Percentiles rank a stretch among this genome's conserved stretches.
phyloP scores from a whole-genome alignment of 805 yeast species.

The Diddensiella transvaalensis region DNA sequence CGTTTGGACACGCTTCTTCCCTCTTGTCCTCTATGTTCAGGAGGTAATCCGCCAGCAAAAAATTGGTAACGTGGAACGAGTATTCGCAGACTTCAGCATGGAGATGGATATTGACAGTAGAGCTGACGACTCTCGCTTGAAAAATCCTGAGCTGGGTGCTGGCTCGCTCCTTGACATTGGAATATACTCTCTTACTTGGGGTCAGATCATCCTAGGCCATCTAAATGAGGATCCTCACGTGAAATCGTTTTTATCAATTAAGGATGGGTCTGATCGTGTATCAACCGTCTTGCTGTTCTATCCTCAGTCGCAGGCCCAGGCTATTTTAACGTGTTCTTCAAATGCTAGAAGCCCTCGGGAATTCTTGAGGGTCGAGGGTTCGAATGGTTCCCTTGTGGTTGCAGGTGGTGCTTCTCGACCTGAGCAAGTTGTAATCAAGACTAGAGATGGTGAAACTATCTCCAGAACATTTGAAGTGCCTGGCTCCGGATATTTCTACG shows the following conservation, averaged over 20 bases:
- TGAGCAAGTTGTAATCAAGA: not conserved
- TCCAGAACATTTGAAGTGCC: not conserved
- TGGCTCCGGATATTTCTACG: not conserved
- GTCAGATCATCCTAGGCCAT: not conserved
- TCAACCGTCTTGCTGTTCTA: not conserved
- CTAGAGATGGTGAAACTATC: not conserved
- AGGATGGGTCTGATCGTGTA: not conserved
- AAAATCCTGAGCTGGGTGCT: slow-evolving; percentile 1
- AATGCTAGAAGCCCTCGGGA: not conserved
- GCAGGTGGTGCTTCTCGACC: slow-evolving; percentile 1
- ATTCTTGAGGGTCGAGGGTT: not conserved
- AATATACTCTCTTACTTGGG: slow-evolving; percentile 3
- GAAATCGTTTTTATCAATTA: not conserved
- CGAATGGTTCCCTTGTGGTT: not conserved
- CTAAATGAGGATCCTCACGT: not conserved
- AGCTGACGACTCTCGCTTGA: not conserved
- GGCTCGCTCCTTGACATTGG: slow-evolving; percentile 1
- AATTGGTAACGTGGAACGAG: not conserved
- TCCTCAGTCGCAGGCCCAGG: not conserved
- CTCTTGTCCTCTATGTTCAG: not conserved
- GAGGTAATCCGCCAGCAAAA: not conserved
- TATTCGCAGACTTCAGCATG: slow-evolving; percentile 2
- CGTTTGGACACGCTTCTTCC: slow-evolving; percentile 11
- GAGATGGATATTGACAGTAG: not conserved
- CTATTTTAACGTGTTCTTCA: not conserved